Evolutionary conservation across 169 alveolate genomes (phyloP).

Genomic region (Plasmodium inui): DNA sequence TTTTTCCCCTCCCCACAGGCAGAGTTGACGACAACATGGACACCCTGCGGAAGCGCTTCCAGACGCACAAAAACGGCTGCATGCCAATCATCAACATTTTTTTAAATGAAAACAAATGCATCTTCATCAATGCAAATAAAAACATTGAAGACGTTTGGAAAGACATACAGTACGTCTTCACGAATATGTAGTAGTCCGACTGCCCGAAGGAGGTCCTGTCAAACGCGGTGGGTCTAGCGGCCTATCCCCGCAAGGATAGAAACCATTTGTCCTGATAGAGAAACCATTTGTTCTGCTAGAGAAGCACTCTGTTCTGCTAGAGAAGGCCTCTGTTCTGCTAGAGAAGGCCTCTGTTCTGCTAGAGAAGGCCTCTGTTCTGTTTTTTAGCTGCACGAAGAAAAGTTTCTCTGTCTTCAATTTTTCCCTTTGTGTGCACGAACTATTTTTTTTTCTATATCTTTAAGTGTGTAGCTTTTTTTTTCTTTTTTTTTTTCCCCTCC

Average conservation of each 20-base stretch:
- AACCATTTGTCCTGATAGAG: neutral
- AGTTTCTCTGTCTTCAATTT: neutral
- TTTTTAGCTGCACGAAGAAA: neutral
- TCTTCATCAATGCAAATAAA: conserved; percentile 84
- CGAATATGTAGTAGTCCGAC: conserved; percentile 44
- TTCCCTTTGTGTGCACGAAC: neutral
- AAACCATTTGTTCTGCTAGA: neutral
- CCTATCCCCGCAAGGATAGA: neutral
- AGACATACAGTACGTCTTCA: conserved; percentile 66
- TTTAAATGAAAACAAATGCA: conserved; percentile 86
- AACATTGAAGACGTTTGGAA: conserved; percentile 88
- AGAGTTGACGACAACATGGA: conserved; percentile 96
- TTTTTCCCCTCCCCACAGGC: conserved; percentile 81
- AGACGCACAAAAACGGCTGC: conserved; percentile 92
- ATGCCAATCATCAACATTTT: conserved; percentile 92
- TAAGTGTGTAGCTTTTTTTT: neutral
- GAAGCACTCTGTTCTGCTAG: too few relatives aligned
- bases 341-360: too few relatives aligned
- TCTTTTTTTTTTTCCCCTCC: neutral
- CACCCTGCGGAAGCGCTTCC: conserved; percentile 93
- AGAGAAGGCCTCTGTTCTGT: too few relatives aligned
- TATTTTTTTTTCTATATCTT: neutral
- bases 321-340: too few relatives aligned
- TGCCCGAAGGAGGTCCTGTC: neutral
- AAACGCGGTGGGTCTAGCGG: neutral